Evolutionary conservation across 2,329 filamentous ascomycete species (phyloP), one percentile per base, ranked within the genome.

Genomic region (Rhynchosporium secalis): DNA sequence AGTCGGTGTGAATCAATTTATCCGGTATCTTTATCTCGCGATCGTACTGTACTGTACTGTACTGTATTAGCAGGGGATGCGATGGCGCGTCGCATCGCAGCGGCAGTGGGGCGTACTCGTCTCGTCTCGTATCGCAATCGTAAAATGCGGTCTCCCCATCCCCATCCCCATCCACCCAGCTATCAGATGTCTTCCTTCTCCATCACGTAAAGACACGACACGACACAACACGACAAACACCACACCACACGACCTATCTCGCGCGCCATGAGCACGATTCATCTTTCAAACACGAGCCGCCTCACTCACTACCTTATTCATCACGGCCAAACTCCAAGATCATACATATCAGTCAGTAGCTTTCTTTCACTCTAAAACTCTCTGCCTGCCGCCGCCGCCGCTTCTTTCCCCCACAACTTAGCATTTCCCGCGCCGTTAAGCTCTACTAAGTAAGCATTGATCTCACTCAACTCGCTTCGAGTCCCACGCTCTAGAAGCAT

Each of bases 151-250:
- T 20, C 20, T 20, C 20, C 20, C 20, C 20, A 20, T 20, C 20
- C 20, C 20, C 20, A 20, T 20, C 20, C 20, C 20, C 20, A 20
- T 20, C 20, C 20, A 60, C 63, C 57, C 43, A 61, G 31, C 31
- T 54, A 54, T 54, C 51, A 28, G 20, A 20, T 20, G 1, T 20
- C 20, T 20, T 20, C 20, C 20, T 20, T 54, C 20, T 20, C n/a
- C 6, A 51, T 62, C 62, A 62, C 60, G 61, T 66, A 58, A 54
- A 60, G 47, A 38, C 46, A 62, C 47, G 43, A 46, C 43, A 46
- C 43, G 8, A 20, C 7, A 46, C 43, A 46, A n/a, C 20, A 20
- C 20, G 1, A 20, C 20, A 20, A 20, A 20, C 20, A 20, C 20
- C 20, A 20, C 20, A 20, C 20, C 20, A 20, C 20, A 20, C 20